Conservation (phyloP, 2,329 filamentous ascomycete genomes). For the Clonostachys byssicola region DNA sequence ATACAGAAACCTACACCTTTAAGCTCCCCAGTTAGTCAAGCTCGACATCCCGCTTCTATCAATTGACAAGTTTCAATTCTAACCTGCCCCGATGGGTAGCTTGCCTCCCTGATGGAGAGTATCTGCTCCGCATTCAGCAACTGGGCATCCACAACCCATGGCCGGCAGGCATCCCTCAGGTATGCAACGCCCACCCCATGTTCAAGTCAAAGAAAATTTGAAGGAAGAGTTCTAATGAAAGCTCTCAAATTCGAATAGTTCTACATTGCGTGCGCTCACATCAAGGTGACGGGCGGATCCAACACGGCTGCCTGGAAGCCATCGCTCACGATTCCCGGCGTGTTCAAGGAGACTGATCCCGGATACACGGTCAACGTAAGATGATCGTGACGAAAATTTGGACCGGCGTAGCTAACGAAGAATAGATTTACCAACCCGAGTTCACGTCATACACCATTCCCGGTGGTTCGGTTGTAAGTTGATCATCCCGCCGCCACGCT, state of each 20-base stretch:
- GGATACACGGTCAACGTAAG: constrained; percentile 39
- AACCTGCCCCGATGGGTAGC: not conserved
- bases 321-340: constrained; percentile 21
- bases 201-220: constrained; percentile 4
- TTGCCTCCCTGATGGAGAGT: constrained; percentile 50
- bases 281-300: constrained; percentile 15
- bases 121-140: constrained; percentile 53
- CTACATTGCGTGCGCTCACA: constrained; percentile 24
- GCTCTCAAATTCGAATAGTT: constrained; percentile 22
- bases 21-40: constrained; percentile 31
- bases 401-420: not conserved
- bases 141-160: constrained; percentile 56
- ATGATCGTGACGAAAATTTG: not conserved
- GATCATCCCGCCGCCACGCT: no score
- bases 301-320: constrained; percentile 11
- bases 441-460: constrained; percentile 26
- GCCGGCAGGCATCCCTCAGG: constrained; percentile 34
- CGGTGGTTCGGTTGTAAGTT: constrained; percentile 9
- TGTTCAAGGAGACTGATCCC: constrained; percentile 33
- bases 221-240: not conserved
- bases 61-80: no score
- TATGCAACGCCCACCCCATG: not conserved
- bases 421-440: constrained; percentile 18
- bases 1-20: constrained; percentile 20
- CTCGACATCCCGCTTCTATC: no score